phyloP scores from a whole-genome alignment of 257 asterid genomes.

The Solanum dulcamara region DNA sequence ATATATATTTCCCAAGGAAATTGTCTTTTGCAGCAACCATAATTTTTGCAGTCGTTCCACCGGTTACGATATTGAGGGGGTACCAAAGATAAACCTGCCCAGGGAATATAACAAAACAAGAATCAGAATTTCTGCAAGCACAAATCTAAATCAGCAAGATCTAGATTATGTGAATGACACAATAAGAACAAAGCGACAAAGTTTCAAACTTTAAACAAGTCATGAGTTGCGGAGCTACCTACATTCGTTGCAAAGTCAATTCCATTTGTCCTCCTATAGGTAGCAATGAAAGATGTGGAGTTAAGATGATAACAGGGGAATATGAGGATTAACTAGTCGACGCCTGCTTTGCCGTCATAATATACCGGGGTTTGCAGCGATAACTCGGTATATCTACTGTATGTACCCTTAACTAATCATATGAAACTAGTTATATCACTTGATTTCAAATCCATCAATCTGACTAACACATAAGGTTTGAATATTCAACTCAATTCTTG shows the following conservation, averaged over 20 bases:
- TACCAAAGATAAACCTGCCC: slow-evolving; percentile 92
- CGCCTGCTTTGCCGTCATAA: too few species aligned
- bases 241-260: not conserved
- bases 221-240: not conserved
- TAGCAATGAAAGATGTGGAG: not conserved
- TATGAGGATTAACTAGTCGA: not conserved
- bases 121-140: not conserved
- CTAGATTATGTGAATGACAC: not conserved
- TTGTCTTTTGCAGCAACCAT: slow-evolving; percentile 96
- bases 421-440: not conserved
- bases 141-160: not conserved
- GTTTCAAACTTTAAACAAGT: not conserved
- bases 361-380: too few species aligned
- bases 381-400: too few species aligned
- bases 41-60: slow-evolving; percentile 94
- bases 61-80: slow-evolving; percentile 81
- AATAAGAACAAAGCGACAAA: not conserved
- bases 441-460: not conserved
- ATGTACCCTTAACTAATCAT: not conserved
- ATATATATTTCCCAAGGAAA: slow-evolving; percentile 84
- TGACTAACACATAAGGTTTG: not conserved
- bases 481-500: not conserved
- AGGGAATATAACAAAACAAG: not conserved
- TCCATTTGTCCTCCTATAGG: not conserved
- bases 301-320: not conserved